Evolutionary conservation across 2,329 filamentous ascomycete genomes (phyloP).

Genomic region (Neopestalotiopsis sp.): DNA sequence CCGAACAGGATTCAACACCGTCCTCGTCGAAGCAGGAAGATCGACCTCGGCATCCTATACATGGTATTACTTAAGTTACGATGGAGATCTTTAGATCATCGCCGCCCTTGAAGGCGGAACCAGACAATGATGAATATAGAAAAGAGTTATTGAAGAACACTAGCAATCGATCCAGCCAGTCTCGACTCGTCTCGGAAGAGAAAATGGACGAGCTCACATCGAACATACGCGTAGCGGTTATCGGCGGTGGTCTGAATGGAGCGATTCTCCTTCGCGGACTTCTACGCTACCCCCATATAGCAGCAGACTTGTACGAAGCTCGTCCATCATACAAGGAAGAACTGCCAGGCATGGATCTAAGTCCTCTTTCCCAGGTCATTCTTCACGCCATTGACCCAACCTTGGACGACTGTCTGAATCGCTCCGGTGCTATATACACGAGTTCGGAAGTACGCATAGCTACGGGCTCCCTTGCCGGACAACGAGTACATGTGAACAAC

Average conservation of each 20-base stretch:
- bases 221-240: conserved; percentile 35
- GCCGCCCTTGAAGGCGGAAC: not conserved
- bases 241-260: conserved; percentile 34
- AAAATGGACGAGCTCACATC: conserved; percentile 28
- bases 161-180: not conserved
- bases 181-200: not conserved
- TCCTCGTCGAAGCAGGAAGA: not conserved
- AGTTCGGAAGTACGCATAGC: conserved; percentile 27
- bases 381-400: conserved; percentile 32
- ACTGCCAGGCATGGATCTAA: conserved; percentile 29
- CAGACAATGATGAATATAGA: not conserved
- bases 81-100: not conserved
- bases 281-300: conserved; percentile 34
- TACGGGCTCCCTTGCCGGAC: conserved; percentile 29
- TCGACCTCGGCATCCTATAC: not conserved
- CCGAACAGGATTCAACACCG: not conserved
- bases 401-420: conserved; percentile 30
- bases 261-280: conserved; percentile 33
- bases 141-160: not conserved
- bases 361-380: conserved; percentile 26
- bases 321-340: conserved; percentile 32
- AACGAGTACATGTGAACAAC: conserved; percentile 23
- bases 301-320: conserved; percentile 36
- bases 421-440: conserved; percentile 32
- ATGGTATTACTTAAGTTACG: conserved; percentile 8